A percentile compares a stretch with the other conserved stretches of the same genome.
phyloP scores from a whole-genome alignment of 106 monocot species.

The Platanthera guangdongensis region DNA sequence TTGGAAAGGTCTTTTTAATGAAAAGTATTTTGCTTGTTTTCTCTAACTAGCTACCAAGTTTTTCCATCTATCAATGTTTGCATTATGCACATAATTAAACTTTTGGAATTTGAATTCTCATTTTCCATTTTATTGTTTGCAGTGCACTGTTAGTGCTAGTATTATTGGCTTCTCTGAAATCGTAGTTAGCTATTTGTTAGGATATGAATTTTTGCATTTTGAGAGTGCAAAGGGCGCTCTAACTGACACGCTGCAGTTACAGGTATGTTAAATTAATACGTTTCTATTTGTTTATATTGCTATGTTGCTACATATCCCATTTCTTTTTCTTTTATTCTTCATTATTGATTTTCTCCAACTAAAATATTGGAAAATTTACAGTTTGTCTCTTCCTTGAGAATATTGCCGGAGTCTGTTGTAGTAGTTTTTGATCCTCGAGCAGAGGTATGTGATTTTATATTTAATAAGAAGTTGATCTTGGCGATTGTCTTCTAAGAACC shows the following conservation, averaged over 20 bases:
- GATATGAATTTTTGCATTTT: slow-evolving; percentile 28
- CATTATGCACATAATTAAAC: not conserved
- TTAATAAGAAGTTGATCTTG: not conserved
- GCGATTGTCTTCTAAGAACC: not conserved
- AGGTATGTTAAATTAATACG: slow-evolving; percentile 36
- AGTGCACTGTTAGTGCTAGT: slow-evolving; percentile 84
- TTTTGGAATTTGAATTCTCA: not conserved
- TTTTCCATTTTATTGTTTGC: slow-evolving; percentile 7
- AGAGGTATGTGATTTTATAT: slow-evolving; percentile 47
- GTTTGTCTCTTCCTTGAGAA: slow-evolving; percentile 67
- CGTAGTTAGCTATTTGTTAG: slow-evolving; percentile 13
- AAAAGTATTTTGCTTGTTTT: not conserved
- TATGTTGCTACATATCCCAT: not conserved
- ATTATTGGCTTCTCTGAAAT: slow-evolving; percentile 49
- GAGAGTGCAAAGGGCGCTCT: slow-evolving; percentile 28
- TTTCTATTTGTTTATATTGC: slow-evolving; percentile 1
- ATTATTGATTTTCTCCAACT: not conserved
- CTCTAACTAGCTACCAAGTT: not conserved
- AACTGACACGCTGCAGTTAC: slow-evolving; percentile 66
- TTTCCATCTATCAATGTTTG: not conserved
- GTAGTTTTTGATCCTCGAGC: slow-evolving; percentile 76
- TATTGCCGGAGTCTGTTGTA: slow-evolving; percentile 54
- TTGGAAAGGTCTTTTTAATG: not conserved
- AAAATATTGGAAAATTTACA: slow-evolving; percentile 27
- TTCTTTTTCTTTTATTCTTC: not conserved